Evolutionary conservation across 1,284 basidiomycete species (phyloP).

Genomic region (Bondarzewia mesenterica): DNA sequence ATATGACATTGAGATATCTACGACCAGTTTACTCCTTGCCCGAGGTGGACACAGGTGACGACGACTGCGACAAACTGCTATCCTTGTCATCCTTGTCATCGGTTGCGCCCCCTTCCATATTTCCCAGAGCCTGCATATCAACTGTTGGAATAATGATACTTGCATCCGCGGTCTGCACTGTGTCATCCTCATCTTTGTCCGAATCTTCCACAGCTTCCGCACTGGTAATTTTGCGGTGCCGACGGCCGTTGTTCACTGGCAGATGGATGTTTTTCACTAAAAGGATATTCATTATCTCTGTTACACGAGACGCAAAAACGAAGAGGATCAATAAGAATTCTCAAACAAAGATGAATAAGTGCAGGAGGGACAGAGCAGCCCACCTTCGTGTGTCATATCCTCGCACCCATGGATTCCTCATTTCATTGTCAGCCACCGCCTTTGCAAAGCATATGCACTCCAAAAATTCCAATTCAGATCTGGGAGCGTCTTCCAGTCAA

Average conservation of each 20-base stretch:
- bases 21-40: too few species aligned
- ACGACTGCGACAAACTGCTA: too few species aligned
- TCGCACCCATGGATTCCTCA: conserved; percentile 64
- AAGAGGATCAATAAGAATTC: neutral
- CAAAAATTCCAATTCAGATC: conserved; percentile 76
- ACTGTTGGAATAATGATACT: too few species aligned
- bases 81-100: too few species aligned
- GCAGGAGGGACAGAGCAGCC: too few species aligned
- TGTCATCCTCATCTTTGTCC: conserved; percentile 20
- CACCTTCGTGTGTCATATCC: conserved; percentile 71
- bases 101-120: too few species aligned
- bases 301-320: neutral
- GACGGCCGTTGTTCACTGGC: conserved; percentile 28
- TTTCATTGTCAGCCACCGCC: conserved; percentile 74
- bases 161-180: too few species aligned
- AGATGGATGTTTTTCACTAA: conserved; percentile 59
- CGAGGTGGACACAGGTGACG: too few species aligned
- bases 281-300: conserved; percentile 76
- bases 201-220: conserved; percentile 39
- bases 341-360: conserved; percentile 8
- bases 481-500: conserved; percentile 70
- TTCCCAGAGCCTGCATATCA: too few species aligned
- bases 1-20: too few species aligned
- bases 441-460: conserved; percentile 69
- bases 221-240: conserved; percentile 41